Evolutionary conservation across 768 basidiomycete genomes (phyloP), one percentile per base, ranked within the genome.

Genomic region (Boletus subparvulus): DNA sequence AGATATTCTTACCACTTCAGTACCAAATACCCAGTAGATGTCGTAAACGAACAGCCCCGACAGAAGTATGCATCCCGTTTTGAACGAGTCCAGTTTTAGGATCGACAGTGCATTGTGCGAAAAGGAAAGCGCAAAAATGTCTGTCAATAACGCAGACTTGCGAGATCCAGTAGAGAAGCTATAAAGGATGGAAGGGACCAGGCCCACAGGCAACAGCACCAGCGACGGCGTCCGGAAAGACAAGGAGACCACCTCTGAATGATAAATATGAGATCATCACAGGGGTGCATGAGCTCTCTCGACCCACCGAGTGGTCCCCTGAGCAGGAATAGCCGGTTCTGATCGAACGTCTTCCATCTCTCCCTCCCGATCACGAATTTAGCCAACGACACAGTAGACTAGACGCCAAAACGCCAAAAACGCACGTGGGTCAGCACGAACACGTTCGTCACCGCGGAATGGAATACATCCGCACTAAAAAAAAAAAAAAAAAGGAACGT

Each of bases 11-110:
- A 90, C 90, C 73, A 93, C 90, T 65, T 86, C 82, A 0, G 89
- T 90, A 19, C 90, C 90, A 69, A 94, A 95, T 3, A 95, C 93
- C 92, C 92, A 97, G 82, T 87, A 96, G 40, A 97, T 83, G 69
- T 98, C 96, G 68, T 98, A 98, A 41, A 97, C 45, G 74, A 98
- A 93, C 24, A 99, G 76, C 6, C 92, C 94, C 3, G 81, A 80
- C 6, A 99, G 78, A 4, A 98, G 80, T 57, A 93, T 83, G 40
- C 80, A 80, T 8, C 94, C 96, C 16, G 96, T 97, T 65, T 80
- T 73, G 79, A 98, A 96, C 10, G 90, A 90, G 71, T 98, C 96
- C 33, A 98, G 72, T 69, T 86, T 88, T 62, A 98, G 77, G 57
- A 94, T 70, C 37, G 84, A 79, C 50, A 98, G 75, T 4, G 92